These are phyloP conservation scores for Phialemonium atrogriseum DNA, from an alignment of 2,329 filamentous ascomycete species.

Conservation along the genomic window DNA sequence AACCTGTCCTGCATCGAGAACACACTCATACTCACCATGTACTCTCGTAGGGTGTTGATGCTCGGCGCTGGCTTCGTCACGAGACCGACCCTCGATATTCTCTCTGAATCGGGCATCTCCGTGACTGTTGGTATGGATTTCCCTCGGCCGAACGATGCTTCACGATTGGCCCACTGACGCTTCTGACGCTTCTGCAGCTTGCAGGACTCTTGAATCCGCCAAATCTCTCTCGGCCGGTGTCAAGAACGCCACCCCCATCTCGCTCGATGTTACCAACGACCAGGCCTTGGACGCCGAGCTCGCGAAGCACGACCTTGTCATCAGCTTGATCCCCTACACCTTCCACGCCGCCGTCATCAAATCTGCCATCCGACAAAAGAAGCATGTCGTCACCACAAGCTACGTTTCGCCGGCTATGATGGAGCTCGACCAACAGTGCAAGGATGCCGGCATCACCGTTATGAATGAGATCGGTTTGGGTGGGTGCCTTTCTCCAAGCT, in stretches of 20 bases:
- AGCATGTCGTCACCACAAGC: slow-evolving; percentile 89
- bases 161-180: neutral
- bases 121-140: slow-evolving; percentile 66
- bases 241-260: slow-evolving; percentile 65
- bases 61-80: slow-evolving; percentile 52
- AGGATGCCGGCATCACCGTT: slow-evolving; percentile 89
- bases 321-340: slow-evolving; percentile 84
- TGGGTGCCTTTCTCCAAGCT: slow-evolving; percentile 14
- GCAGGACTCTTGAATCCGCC: slow-evolving; percentile 55
- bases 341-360: slow-evolving; percentile 87
- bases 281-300: slow-evolving; percentile 73
- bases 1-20: no score
- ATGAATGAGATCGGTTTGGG: slow-evolving; percentile 89
- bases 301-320: slow-evolving; percentile 69
- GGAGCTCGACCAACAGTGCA: slow-evolving; percentile 74
- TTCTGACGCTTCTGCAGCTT: slow-evolving; percentile 10
- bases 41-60: slow-evolving; percentile 32
- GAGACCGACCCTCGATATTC: slow-evolving; percentile 55
- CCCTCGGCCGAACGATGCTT: no score
- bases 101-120: slow-evolving; percentile 49
- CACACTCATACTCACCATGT: no score
- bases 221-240: slow-evolving; percentile 67
- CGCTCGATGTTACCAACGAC: slow-evolving; percentile 74
- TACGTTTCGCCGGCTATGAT: slow-evolving; percentile 91
- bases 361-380: slow-evolving; percentile 86